Base-by-base conservation (phyloP, 176 grass and related monocot species). In the Elaeis guineensis region DNA sequence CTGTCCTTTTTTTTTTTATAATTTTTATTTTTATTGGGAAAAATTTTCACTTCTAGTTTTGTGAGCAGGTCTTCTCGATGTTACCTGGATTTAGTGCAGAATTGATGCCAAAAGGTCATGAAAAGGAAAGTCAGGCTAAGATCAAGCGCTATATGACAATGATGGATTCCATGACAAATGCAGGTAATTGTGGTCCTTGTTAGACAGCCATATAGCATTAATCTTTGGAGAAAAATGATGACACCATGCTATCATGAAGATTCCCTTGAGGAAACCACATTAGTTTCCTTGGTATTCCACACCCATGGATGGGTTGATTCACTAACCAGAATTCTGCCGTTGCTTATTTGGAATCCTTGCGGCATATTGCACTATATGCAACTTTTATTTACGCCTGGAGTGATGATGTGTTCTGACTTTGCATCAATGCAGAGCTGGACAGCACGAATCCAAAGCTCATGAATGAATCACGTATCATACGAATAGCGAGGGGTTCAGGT, bases 141-240 rank as follows among this genome's bases (percentile, higher is more conserved):
- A 98, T 92, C 70, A 98, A 98, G 73, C 78, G 81, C 9, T 98
- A 89, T 74, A 92, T 98, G 93, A 98, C 88, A 0, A 98, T 89
- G 82, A 98, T 92, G 93, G 87, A 98, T 87, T 98, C 84, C 49
- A 89, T 98, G 93, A 92, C 88, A 61, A 73, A 89, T 72, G 88
- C 81, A 63, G 93, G 87, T 92, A 66, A 81, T 9, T 14, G 35
- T 44, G 8, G 8, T 44, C 35, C 35, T 44, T 44, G 35, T 9
- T 44, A 44, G 35, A 6, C 8, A 44, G 35, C 35, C 6, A 44
- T 12, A 44, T 44, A 44, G 35, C 12, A 44, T 44, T 44, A 12
- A 44, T 44, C 3, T 44, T 44, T 44, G 35, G 35, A 12, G 9
- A 44, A 44, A 9, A 44, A 44, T 44, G 9, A 44, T 44, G 35